Conservation (phyloP, 108 stramenopile species). For the Pseudonitzschia multiseries region DNA sequence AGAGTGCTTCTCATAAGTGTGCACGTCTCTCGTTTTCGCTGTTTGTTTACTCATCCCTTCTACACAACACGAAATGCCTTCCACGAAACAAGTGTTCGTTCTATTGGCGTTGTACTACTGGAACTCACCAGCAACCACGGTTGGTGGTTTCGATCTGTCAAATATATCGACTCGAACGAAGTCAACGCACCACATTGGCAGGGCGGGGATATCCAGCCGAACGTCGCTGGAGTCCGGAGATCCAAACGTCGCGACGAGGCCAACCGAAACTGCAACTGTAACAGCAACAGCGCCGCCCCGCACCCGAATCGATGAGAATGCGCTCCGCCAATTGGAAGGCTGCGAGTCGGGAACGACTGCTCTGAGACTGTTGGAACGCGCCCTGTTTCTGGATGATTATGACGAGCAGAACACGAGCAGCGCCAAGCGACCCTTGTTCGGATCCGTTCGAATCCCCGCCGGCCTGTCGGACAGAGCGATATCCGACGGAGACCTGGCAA, state of each 20-base stretch:
- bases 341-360: constrained; percentile 56
- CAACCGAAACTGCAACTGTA: too few species aligned
- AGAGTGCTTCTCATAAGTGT: too few species aligned
- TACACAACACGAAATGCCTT: neutral
- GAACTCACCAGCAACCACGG: neutral
- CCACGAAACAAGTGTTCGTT: neutral
- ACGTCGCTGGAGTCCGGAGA: neutral
- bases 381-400: constrained; percentile 26
- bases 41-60: too few species aligned
- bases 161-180: neutral
- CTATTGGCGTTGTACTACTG: neutral
- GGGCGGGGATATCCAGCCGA: neutral
- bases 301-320: constrained; percentile 28
- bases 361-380: constrained; percentile 41
- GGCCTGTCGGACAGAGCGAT: constrained; percentile 62
- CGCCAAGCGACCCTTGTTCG: constrained; percentile 40
- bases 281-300: too few species aligned
- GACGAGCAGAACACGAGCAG: constrained; percentile 5
- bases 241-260: neutral
- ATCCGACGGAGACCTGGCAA: constrained; percentile 83
- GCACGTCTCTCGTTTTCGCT: too few species aligned
- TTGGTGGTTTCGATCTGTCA: neutral
- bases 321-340: constrained; percentile 39
- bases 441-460: constrained; percentile 58
- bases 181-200: neutral